Conservation (phyloP, 2,329 filamentous ascomycete genomes). For the Colletotrichum destructivum region DNA sequence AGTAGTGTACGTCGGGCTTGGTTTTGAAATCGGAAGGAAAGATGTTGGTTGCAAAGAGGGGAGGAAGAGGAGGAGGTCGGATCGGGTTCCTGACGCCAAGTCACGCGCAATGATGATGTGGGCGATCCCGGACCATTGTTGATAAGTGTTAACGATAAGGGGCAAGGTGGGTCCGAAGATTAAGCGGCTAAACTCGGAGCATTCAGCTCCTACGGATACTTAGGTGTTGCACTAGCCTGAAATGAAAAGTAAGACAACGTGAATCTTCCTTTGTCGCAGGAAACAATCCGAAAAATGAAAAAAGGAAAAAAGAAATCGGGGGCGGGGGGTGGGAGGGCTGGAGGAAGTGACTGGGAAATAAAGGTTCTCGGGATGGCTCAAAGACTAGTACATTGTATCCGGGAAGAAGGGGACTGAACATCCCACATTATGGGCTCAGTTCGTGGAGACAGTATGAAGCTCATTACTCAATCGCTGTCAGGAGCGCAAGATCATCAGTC, state of each 20-base stretch:
- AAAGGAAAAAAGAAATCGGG: too few species aligned
- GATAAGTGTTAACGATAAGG: constrained; percentile 31
- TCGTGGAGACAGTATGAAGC: neutral
- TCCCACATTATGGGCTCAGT: neutral
- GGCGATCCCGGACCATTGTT: constrained; percentile 38
- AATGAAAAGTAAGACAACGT: constrained; percentile 16
- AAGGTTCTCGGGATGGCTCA: neutral
- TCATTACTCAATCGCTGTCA: constrained; percentile 1
- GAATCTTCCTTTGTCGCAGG: constrained; percentile 19
- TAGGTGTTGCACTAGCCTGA: too few species aligned
- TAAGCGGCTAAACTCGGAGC: constrained; percentile 33
- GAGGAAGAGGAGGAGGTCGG: constrained; percentile 33
- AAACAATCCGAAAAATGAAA: constrained; percentile 4
- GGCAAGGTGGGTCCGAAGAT: constrained; percentile 10
- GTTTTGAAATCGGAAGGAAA: neutral
- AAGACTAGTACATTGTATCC: neutral
- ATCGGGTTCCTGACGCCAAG: constrained; percentile 42
- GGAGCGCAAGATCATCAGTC: neutral
- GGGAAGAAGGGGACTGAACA: neutral
- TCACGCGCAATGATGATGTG: constrained; percentile 44
- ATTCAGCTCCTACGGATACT: neutral
- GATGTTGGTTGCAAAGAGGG: constrained; percentile 32
- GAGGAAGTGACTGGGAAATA: neutral
- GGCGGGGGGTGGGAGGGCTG: neutral
- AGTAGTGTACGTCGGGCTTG: constrained; percentile 2